Evolutionary conservation across 768 basidiomycete species (phyloP).

Genomic region (Sistotremastrum suecicum): DNA sequence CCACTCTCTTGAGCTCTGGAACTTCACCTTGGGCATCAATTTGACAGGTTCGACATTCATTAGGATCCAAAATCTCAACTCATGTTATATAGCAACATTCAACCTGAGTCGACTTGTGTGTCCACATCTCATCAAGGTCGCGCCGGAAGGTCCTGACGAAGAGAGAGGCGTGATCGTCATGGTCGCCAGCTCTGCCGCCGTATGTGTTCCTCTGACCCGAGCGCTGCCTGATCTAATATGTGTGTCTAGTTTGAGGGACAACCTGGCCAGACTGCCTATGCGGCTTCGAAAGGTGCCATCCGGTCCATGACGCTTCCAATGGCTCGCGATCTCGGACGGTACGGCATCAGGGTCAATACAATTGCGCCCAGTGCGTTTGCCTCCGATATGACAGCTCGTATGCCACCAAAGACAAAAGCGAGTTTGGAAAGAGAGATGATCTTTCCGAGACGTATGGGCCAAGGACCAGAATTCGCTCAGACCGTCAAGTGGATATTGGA

Average conservation of each 20-base stretch:
- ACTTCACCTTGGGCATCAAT: conserved; percentile 38
- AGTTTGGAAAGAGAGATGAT: conserved; percentile 12
- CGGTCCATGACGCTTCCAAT: conserved; percentile 45
- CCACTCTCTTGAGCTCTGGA: conserved; percentile 37
- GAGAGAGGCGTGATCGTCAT: conserved; percentile 48
- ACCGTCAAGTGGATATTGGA: conserved; percentile 37
- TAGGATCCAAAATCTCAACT: too few relatives aligned
- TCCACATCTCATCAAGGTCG: conserved; percentile 32
- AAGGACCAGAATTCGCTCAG: conserved; percentile 33
- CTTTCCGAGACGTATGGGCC: conserved; percentile 30
- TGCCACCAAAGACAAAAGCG: conserved; percentile 13
- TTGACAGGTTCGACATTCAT: conserved; percentile 21
- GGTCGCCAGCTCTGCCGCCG: conserved; percentile 39
- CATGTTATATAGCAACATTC: conserved; percentile 24
- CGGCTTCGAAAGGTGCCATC: conserved; percentile 42
- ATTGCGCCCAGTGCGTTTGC: conserved; percentile 43
- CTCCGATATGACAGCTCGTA: conserved; percentile 21
- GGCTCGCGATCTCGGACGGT: conserved; percentile 41
- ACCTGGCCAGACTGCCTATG: conserved; percentile 42
- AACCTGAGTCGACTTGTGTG: conserved; percentile 42
- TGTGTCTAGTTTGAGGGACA: conserved; percentile 35
- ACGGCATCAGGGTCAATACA: conserved; percentile 39
- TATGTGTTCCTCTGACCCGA: conserved; percentile 1
- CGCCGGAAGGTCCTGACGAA: conserved; percentile 30
- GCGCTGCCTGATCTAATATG: not conserved